phyloP scores from a whole-genome alignment of 495 filamentous ascomycete species.

The Lineolata rhizophorae region DNA sequence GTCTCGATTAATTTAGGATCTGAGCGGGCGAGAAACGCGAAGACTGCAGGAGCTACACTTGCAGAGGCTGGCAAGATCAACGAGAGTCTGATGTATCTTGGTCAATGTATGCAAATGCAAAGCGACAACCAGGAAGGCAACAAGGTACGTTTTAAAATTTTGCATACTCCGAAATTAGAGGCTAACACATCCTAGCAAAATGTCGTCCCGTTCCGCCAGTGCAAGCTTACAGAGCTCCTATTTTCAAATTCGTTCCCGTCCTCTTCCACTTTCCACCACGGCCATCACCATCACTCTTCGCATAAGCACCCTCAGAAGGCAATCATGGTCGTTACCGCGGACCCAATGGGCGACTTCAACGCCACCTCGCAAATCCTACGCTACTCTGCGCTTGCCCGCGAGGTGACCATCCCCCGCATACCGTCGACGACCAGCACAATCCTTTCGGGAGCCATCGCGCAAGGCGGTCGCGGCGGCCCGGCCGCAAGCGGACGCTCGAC shows the following conservation, averaged over 20 bases:
- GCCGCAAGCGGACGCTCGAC: slow-evolving; percentile 25
- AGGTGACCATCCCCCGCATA: slow-evolving; percentile 78
- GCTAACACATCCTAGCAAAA: slow-evolving; percentile 27
- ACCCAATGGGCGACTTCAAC: slow-evolving; percentile 86
- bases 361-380: slow-evolving; percentile 89
- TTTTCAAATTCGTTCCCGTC: slow-evolving; percentile 90
- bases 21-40: slow-evolving; percentile 78
- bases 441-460: slow-evolving; percentile 22
- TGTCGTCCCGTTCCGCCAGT: slow-evolving; percentile 80
- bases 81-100: slow-evolving; percentile 91
- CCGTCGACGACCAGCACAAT: slow-evolving; percentile 51
- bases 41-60: slow-evolving; percentile 78
- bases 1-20: slow-evolving; percentile 30
- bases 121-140: slow-evolving; percentile 48
- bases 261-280: slow-evolving; percentile 20
- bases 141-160: slow-evolving; percentile 32
- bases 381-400: slow-evolving; percentile 81
- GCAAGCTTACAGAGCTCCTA: slow-evolving; percentile 87
- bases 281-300: slow-evolving; percentile 15
- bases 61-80: slow-evolving; percentile 97
- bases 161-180: slow-evolving; percentile 1
- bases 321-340: slow-evolving; percentile 91
- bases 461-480: slow-evolving; percentile 8
- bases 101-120: slow-evolving; percentile 93
- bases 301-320: slow-evolving; percentile 56